Percentiles rank a stretch among this genome's conserved stretches.
Evolutionary conservation across 441 rosid genomes (phyloP).

Genomic region (Flueggea neowawraea): DNA sequence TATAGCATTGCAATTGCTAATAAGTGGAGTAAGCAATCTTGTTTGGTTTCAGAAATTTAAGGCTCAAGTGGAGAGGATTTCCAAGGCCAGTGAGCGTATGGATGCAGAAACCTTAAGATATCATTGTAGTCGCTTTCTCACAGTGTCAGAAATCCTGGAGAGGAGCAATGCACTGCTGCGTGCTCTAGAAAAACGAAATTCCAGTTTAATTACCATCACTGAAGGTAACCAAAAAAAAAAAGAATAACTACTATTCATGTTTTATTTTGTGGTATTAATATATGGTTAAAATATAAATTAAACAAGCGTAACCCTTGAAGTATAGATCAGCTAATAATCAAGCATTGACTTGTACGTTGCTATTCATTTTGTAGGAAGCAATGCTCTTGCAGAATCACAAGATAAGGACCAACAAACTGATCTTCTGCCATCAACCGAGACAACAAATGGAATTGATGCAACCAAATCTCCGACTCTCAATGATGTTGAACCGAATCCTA

Average conservation of each 20-base stretch:
- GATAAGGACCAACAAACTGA: not conserved
- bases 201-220: not conserved
- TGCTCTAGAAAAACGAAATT: not conserved
- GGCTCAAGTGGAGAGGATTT: constrained; percentile 24
- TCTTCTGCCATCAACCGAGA: not conserved
- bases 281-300: too few relatives aligned
- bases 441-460: not conserved
- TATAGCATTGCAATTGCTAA: too few relatives aligned
- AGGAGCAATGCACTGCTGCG: not conserved
- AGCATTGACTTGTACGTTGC: too few relatives aligned
- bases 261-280: too few relatives aligned
- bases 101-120: not conserved
- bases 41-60: constrained; percentile 35
- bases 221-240: too few relatives aligned
- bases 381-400: not conserved
- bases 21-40: not conserved
- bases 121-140: not conserved
- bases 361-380: not conserved
- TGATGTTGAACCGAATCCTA: not conserved
- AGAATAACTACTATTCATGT: too few relatives aligned
- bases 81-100: not conserved
- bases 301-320: too few relatives aligned
- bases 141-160: not conserved
- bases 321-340: too few relatives aligned
- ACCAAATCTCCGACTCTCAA: too few relatives aligned